Percentiles rank a stretch among this genome's conserved stretches.
These are phyloP conservation scores for Suillus brevipes DNA, from an alignment of 768 basidiomycete genomes.

Conservation along the genomic window DNA sequence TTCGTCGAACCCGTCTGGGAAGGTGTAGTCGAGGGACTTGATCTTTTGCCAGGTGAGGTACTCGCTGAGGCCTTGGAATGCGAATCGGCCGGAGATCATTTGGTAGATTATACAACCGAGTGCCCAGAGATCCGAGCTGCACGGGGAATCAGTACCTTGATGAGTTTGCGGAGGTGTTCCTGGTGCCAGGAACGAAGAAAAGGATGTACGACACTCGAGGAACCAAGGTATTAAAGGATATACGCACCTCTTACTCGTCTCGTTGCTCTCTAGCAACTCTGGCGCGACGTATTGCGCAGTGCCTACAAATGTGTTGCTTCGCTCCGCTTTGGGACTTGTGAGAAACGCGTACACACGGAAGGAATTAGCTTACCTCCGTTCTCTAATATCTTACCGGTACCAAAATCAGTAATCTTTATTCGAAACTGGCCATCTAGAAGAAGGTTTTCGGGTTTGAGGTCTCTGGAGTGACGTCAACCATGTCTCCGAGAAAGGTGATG, in stretches of 20 bases:
- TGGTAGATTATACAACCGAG: conserved; percentile 93
- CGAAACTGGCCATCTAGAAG: conserved; percentile 85
- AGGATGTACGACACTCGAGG: neutral
- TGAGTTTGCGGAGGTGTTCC: neutral
- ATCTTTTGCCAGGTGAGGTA: conserved; percentile 96
- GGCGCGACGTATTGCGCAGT: conserved; percentile 90
- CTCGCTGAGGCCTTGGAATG: conserved; percentile 88
- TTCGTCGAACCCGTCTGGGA: conserved; percentile 83
- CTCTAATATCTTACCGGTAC: conserved; percentile 80
- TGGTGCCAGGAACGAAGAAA: neutral
- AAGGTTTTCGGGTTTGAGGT: conserved; percentile 86
- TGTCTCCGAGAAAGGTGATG: conserved; percentile 8
- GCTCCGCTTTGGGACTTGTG: conserved; percentile 41
- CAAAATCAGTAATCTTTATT: conserved; percentile 96
- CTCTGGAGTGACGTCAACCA: conserved; percentile 38
- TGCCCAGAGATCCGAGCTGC: conserved; percentile 93
- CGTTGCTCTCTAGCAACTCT: conserved; percentile 72
- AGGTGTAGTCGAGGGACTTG: conserved; percentile 81
- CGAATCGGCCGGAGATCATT: conserved; percentile 87
- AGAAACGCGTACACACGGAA: conserved; percentile 20
- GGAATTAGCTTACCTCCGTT: conserved; percentile 44
- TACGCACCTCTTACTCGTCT: conserved; percentile 73
- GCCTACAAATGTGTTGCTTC: conserved; percentile 79
- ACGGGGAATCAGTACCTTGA: conserved; percentile 8
- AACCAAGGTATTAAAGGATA: neutral